phyloP scores from a whole-genome alignment of 352 stramenopile genomes.

The Hyphochytrium catenoides region DNA sequence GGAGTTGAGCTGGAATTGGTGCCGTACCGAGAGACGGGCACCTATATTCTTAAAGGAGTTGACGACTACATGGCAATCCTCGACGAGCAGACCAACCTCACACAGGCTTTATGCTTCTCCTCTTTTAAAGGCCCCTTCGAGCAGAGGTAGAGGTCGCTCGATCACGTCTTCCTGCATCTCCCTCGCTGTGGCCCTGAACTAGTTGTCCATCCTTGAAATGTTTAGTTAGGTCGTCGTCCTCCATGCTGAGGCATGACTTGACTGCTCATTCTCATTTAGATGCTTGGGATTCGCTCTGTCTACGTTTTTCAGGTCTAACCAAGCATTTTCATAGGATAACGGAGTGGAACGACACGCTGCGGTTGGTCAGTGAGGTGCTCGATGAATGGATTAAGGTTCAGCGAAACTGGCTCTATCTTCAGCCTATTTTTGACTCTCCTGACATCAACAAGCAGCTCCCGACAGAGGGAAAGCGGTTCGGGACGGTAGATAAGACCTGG shows the following conservation, averaged over 20 bases:
- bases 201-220: too few relatives aligned
- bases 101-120: slow-evolving; percentile 82
- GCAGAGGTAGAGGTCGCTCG: too few relatives aligned
- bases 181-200: too few relatives aligned
- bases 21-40: slow-evolving; percentile 72
- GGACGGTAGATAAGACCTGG: slow-evolving; percentile 41
- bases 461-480: slow-evolving; percentile 27
- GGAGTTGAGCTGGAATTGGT: slow-evolving; percentile 58
- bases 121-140: slow-evolving; percentile 84
- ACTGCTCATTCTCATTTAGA: too few relatives aligned
- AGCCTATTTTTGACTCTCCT: slow-evolving; percentile 45
- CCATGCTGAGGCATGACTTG: too few relatives aligned
- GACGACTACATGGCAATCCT: slow-evolving; percentile 78
- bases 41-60: slow-evolving; percentile 74
- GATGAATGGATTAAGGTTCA: slow-evolving; percentile 51
- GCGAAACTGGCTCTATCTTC: slow-evolving; percentile 48
- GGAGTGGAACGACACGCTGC: too few relatives aligned
- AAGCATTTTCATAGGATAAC: too few relatives aligned
- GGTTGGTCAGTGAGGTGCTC: too few relatives aligned
- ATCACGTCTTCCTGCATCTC: too few relatives aligned
- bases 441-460: slow-evolving; percentile 57
- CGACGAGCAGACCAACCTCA: slow-evolving; percentile 86
- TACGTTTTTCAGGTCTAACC: too few relatives aligned
- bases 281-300: too few relatives aligned
- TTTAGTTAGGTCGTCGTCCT: too few relatives aligned